Base-by-base conservation (phyloP, 257 asterid genomes). In the Buddleja alternifolia region DNA sequence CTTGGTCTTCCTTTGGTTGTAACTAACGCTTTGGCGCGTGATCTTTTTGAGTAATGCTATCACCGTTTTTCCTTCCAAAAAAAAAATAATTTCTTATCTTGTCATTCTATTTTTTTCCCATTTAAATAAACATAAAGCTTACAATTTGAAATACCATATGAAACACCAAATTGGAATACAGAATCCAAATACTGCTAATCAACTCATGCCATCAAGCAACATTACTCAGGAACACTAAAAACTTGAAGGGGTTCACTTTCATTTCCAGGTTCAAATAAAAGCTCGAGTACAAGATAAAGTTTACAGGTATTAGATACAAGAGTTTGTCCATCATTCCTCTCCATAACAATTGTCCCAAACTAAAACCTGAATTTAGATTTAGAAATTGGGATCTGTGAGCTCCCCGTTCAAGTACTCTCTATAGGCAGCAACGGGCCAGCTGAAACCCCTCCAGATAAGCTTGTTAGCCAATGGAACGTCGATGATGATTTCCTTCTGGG, bases 341-440 rank as follows among this genome's bases (percentile, higher is more conserved):
- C 57, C 37, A 70, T 23, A 44, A 21, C 50, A n/a, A 15, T n/a
- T 19, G 12, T 52, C 65, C 56, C 71, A 69, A 69, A 70, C 67
- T 44, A 20, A 57, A 47, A 42, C 41, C n/a, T n/a, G n/a, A n/a
- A n/a, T 8, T 37, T 1, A 4, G 44, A 58, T 16, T 87, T 79
- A 93, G 81, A 85, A 83, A 63, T 83, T 80, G 53, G 99, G 96
- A 41, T 93, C 99, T 50, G 80, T 83, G 76, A 93, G 96, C 1
- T 93, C 95, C n/a, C 97, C 99, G 14, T 77, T 93, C 82, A 90
- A 8, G 73, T n/a, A 75, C 80, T 85, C 99, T 80, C 97, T 84
- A 93, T 90, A 88, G 44, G 97, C 99, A 58, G 99, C 96, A 52
- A 93, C 81, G 0, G 97, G 99, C 99, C 99, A 93, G 84, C 58